Conservation (phyloP, 805 yeast species). For the Hanseniaspora singularis region DNA sequence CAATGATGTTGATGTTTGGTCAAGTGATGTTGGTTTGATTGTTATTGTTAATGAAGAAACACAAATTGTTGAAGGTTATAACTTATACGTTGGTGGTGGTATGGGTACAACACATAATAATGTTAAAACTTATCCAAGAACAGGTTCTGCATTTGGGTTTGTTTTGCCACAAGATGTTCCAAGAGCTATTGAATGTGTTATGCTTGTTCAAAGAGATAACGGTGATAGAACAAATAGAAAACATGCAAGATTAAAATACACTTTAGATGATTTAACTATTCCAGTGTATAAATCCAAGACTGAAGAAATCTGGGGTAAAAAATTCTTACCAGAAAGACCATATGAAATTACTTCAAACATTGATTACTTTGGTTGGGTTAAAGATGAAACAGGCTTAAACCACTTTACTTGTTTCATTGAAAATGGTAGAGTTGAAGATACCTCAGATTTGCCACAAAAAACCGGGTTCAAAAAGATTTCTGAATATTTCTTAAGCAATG, state of each 20-base stretch:
- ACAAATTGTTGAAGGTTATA: constrained; percentile 61
- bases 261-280: constrained; percentile 87
- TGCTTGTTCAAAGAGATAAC: constrained; percentile 86
- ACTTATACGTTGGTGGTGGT: constrained; percentile 92
- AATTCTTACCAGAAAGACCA: constrained; percentile 56
- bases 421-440: constrained; percentile 92
- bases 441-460: constrained; percentile 80
- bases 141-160: constrained; percentile 80
- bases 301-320: constrained; percentile 70
- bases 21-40: constrained; percentile 85
- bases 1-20: constrained; percentile 93
- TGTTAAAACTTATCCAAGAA: constrained; percentile 89
- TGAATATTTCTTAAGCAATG: constrained; percentile 41
- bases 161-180: constrained; percentile 55
- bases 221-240: constrained; percentile 95
- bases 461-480: constrained; percentile 76
- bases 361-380: constrained; percentile 88
- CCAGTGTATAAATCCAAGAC: constrained; percentile 68
- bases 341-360: constrained; percentile 76
- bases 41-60: constrained; percentile 63
- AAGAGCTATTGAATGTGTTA: constrained; percentile 75
- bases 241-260: constrained; percentile 94
- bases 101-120: constrained; percentile 98
- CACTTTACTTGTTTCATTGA: constrained; percentile 92
- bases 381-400: constrained; percentile 69